A percentile compares a stretch with the other conserved stretches of the same genome.
Conservation (phyloP, 305 asterid species). For the Fraxinus paxiana region DNA sequence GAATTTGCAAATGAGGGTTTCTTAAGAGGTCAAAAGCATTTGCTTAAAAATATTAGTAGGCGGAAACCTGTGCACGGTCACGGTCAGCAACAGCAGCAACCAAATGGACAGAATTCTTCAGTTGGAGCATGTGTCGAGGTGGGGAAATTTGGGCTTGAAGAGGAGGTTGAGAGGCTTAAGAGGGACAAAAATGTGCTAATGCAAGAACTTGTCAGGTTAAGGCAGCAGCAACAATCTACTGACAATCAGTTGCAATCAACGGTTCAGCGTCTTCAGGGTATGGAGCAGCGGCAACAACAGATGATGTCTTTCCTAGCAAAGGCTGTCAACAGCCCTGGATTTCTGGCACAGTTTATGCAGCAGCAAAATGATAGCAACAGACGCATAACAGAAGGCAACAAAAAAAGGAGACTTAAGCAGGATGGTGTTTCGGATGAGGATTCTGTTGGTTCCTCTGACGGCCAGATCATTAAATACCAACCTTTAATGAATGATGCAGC, state of each 20-base stretch:
- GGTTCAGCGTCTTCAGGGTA: constrained; percentile 78
- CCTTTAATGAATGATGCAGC: constrained; percentile 82
- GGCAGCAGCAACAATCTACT: constrained; percentile 88
- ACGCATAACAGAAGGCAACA: constrained; percentile 57
- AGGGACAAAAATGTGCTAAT: constrained; percentile 88
- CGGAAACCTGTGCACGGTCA: constrained; percentile 77
- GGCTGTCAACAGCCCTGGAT: constrained; percentile 87
- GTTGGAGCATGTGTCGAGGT: constrained; percentile 82
- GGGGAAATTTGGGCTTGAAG: constrained; percentile 86
- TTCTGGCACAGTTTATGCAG: constrained; percentile 79
- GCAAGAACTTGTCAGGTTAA: constrained; percentile 81
- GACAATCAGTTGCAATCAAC: constrained; percentile 64
- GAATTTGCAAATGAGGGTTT: constrained; percentile 93
- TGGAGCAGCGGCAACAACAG: constrained; percentile 94
- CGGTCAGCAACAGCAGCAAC: constrained; percentile 58
- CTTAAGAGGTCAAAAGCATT: constrained; percentile 80
- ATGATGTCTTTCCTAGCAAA: constrained; percentile 96
- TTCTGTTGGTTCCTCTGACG: constrained; percentile 42
- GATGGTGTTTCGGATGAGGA: constrained; percentile 41
- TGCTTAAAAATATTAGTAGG: constrained; percentile 67
- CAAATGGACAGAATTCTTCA: constrained; percentile 50
- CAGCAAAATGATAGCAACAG: constrained; percentile 60
- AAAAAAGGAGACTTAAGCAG: constrained; percentile 72
- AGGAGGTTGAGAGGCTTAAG: constrained; percentile 84
- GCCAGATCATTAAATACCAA: constrained; percentile 79